Evolutionary conservation across 495 filamentous ascomycete species (phyloP).

Genomic region (Xanthoparmelia taractica): DNA sequence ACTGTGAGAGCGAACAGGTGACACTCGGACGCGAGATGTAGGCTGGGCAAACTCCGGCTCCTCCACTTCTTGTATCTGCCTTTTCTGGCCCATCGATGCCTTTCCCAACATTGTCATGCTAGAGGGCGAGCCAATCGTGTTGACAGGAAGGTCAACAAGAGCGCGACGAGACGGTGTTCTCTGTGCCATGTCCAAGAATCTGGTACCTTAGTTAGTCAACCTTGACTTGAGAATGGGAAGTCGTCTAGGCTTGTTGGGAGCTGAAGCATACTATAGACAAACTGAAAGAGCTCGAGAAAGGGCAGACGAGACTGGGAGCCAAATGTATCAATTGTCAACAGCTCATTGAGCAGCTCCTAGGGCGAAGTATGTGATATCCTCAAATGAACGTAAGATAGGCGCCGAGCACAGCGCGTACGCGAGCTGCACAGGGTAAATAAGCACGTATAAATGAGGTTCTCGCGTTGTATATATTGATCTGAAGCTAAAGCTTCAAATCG

Average conservation of each 20-base stretch:
- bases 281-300: neutral
- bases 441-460: neutral
- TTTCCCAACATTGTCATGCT: slow-evolving; percentile 3
- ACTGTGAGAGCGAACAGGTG: slow-evolving; percentile 11
- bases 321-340: neutral
- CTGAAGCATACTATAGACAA: neutral
- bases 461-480: slow-evolving; percentile 4
- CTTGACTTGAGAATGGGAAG: neutral
- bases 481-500: neutral
- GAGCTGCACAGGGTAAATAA: neutral
- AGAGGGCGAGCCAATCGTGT: slow-evolving; percentile 17
- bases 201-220: neutral
- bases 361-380: neutral
- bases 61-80: slow-evolving; percentile 20
- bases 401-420: neutral
- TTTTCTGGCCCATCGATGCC: slow-evolving; percentile 13
- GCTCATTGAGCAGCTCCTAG: neutral
- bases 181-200: slow-evolving; percentile 16
- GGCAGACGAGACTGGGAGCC: neutral
- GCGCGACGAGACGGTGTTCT: slow-evolving; percentile 17
- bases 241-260: neutral
- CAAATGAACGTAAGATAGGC: neutral
- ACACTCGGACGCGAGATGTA: slow-evolving; percentile 10
- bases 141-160: slow-evolving; percentile 25
- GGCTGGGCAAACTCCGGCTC: slow-evolving; percentile 10